phyloP scores from a whole-genome alignment of 306 rosid genomes.

The Glycine latifolia region DNA sequence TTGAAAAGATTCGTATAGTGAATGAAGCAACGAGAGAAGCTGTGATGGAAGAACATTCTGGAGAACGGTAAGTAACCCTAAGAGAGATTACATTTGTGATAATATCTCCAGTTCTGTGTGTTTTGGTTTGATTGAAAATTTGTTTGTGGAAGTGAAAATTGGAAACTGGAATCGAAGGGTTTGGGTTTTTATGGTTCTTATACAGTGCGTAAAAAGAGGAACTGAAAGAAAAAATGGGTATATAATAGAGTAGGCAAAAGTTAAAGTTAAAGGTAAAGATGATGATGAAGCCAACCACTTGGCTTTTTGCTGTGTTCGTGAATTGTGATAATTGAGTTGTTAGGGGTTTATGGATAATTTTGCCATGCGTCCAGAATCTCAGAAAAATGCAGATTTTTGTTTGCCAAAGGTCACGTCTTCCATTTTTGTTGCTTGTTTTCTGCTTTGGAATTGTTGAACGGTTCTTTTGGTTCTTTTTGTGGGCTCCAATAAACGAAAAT shows the following conservation, averaged over 20 bases:
- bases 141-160: constrained; percentile 1
- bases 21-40: constrained; percentile 78
- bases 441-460: constrained; percentile 30
- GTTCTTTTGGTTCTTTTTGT: background rate
- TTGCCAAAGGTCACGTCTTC: constrained; percentile 21
- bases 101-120: constrained; percentile 74
- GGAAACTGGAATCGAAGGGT: constrained; percentile 27
- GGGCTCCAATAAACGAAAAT: constrained; percentile 6
- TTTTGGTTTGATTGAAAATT: constrained; percentile 3
- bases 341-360: constrained; percentile 30
- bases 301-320: constrained; percentile 55
- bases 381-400: constrained; percentile 39
- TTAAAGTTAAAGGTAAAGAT: constrained; percentile 70
- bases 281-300: constrained; percentile 57
- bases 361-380: constrained; percentile 33
- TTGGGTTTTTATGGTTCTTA: constrained; percentile 33
- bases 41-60: constrained; percentile 86
- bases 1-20: constrained; percentile 73
- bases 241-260: constrained; percentile 54
- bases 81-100: constrained; percentile 88
- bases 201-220: constrained; percentile 46
- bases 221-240: constrained; percentile 16
- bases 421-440: constrained; percentile 19
- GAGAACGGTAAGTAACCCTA: constrained; percentile 82
- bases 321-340: constrained; percentile 40